These are phyloP conservation scores for Murraya paniculata DNA, from an alignment of 345 rosid species.

Conservation along the genomic window DNA sequence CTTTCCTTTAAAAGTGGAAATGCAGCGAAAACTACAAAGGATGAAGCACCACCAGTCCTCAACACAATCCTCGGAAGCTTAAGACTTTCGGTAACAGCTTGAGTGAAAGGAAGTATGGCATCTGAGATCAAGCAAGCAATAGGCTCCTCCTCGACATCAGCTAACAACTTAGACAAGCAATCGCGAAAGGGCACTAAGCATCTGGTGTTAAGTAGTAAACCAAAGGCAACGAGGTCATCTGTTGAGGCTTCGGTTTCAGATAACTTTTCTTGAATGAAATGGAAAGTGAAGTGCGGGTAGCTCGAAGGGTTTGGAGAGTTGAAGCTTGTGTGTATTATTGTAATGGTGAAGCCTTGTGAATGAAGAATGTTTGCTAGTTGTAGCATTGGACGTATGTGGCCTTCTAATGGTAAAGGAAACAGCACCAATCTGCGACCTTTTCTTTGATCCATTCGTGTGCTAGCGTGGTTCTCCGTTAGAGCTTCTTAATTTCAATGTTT, in stretches of 20 bases:
- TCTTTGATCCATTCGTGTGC: constrained; percentile 5
- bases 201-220: constrained; percentile 13
- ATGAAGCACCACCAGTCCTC: constrained; percentile 30
- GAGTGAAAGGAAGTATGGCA: constrained; percentile 26
- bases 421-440: constrained; percentile 22
- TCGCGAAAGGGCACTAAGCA: constrained; percentile 23
- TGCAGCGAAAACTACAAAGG: constrained; percentile 29
- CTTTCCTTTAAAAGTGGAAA: constrained; percentile 31
- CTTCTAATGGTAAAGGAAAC: constrained; percentile 32
- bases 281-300: constrained; percentile 31
- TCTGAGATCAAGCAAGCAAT: constrained; percentile 27
- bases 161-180: constrained; percentile 21
- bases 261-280: constrained; percentile 19
- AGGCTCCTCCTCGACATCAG: constrained; percentile 14
- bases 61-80: constrained; percentile 30
- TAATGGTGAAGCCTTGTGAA: constrained; percentile 30
- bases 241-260: constrained; percentile 13
- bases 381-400: constrained; percentile 39
- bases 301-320: constrained; percentile 33
- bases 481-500: background rate
- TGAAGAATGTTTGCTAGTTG: constrained; percentile 34
- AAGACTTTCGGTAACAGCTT: constrained; percentile 26
- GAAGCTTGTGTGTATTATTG: constrained; percentile 31
- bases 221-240: background rate
- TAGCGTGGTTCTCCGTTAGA: background rate